A percentile compares a stretch with the other conserved stretches of the same genome.
Evolutionary conservation across 225 moss, liverwort and hornwort species (phyloP).

Genomic region (Asterella californica): DNA sequence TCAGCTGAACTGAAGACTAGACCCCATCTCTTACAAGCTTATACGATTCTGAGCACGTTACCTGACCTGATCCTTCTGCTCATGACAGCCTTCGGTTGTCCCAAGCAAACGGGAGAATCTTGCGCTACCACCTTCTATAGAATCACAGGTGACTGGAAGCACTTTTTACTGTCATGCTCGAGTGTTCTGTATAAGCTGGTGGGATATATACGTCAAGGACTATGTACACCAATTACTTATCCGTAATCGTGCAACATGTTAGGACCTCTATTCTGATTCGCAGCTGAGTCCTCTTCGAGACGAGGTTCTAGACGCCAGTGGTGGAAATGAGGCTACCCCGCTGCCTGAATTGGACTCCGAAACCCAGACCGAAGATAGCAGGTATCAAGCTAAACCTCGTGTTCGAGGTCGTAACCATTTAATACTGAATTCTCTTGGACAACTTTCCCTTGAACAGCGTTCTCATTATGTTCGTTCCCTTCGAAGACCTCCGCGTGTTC

Average conservation of each 20-base stretch:
- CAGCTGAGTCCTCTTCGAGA: conserved; percentile 36
- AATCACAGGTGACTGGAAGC: conserved; percentile 27
- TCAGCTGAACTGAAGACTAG: too few relatives aligned
- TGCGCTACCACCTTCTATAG: conserved; percentile 20
- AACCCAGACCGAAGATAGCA: conserved; percentile 27
- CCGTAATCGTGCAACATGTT: background rate
- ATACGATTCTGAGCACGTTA: background rate
- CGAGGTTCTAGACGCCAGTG: conserved; percentile 11
- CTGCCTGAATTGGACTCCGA: conserved; percentile 14
- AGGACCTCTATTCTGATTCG: conserved; percentile 46
- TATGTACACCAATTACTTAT: background rate
- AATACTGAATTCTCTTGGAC: background rate
- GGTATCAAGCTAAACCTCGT: background rate
- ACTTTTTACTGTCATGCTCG: background rate
- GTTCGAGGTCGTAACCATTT: background rate
- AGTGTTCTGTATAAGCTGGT: background rate
- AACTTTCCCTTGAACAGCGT: background rate
- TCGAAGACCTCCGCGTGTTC: background rate
- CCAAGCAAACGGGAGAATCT: conserved; percentile 4
- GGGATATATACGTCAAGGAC: background rate
- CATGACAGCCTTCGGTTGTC: conserved; percentile 22
- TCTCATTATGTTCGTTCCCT: background rate
- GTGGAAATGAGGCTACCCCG: background rate
- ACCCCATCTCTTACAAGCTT: background rate
- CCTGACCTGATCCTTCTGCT: background rate